These are phyloP conservation scores for Arctium minus DNA, from an alignment of 129 eudicot genomes.

Conservation along the genomic window DNA sequence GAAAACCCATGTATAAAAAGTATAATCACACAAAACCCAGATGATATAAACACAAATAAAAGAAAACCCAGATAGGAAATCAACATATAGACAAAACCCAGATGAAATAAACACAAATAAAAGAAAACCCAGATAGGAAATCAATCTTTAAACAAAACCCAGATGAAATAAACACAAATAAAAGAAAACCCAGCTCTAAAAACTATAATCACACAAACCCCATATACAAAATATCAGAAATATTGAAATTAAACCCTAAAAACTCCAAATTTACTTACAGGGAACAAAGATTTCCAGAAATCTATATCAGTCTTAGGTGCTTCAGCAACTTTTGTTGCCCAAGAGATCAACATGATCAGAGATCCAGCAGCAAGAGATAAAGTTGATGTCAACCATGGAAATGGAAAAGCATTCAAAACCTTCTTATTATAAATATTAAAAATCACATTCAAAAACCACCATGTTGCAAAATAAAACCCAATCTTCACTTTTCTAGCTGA, in stretches of 20 bases:
- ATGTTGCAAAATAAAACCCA: slow-evolving; percentile 60
- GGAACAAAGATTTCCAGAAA: slow-evolving; percentile 64
- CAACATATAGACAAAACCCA: not conserved
- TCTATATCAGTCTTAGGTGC: slow-evolving; percentile 63
- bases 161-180: not conserved
- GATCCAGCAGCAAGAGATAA: slow-evolving; percentile 71
- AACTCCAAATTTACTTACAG: slow-evolving; percentile 45
- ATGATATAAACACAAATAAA: not conserved
- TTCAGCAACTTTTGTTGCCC: slow-evolving; percentile 61
- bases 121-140: slow-evolving; percentile 3
- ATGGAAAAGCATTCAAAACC: slow-evolving; percentile 70
- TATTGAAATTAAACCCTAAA: slow-evolving; percentile 9
- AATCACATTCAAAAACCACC: slow-evolving; percentile 75
- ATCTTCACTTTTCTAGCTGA: slow-evolving; percentile 66
- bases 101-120: not conserved
- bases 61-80: not conserved
- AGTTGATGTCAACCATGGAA: slow-evolving; percentile 74
- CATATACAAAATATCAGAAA: not conserved
- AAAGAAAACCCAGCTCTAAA: not conserved
- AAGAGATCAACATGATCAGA: slow-evolving; percentile 59
- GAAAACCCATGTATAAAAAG: slow-evolving; percentile 4
- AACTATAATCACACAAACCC: not conserved
- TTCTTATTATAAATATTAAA: slow-evolving; percentile 70
- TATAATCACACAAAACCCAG: slow-evolving; percentile 4
- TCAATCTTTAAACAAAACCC: not conserved